Base-by-base conservation (phyloP, 495 filamentous ascomycete genomes). In the Penicillium robsamsonii region DNA sequence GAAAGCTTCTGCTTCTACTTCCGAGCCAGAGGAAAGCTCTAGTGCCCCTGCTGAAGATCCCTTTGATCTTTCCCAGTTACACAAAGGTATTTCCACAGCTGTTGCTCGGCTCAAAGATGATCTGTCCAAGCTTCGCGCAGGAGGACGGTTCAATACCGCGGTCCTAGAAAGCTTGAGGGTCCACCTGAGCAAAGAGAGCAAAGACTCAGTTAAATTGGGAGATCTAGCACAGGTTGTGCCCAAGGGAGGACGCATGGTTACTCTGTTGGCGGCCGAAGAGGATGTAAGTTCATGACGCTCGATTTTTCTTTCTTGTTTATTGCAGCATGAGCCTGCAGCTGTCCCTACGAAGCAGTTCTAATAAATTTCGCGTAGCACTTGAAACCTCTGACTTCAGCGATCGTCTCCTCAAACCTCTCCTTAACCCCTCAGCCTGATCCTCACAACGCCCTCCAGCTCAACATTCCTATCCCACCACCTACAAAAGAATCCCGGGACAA, bases 151-250 rank as follows among this genome's bases (percentile, higher is more conserved):
- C 72, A 88, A 87, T 64, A 82, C 86, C 0, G 83, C 87, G 37
- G 57, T 77, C 0, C 70, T 95, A 33, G 88, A 91, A 63, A 70
- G 71, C 10, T 60, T 95, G 51, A 79, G 81, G 15, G 86, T 93
- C 44, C 73, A 79, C 43, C 66, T 86, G 4, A 72, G 79, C 69
- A 81, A 81, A 62, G 75, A 75, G n/a, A 70, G 58, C 35, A 80
- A 79, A 20, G 71, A 77, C 37, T 79, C 75, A 2, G 59, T 72
- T 46, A 73, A 63, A 44, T 71, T 96, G 27, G 80, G 83, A 10
- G 89, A 93, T 63, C 64, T 96, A 41, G 90, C 90, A 27, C 87
- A 90, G 59, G 81, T 96, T 12, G 74, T 92, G 33, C 87, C 87
- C 15, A 87, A 86, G 58, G 85, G 82, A 35, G 85, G 88, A 8